Conservation (phyloP, 352 stramenopile genomes). For the Pythium grandisporangium region DNA sequence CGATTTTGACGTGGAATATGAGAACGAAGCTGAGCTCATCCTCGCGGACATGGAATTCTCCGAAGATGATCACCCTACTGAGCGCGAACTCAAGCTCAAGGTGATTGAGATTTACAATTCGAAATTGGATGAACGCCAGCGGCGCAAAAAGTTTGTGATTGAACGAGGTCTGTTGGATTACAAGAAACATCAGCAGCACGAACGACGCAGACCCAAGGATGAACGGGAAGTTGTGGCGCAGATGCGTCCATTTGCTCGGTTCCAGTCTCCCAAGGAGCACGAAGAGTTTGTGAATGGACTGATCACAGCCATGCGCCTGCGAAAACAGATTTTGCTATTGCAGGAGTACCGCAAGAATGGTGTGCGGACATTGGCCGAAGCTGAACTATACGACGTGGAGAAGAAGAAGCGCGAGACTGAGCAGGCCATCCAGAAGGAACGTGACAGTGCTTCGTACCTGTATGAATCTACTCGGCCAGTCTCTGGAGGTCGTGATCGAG, state of each 20-base stretch:
- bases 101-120: conserved; percentile 96
- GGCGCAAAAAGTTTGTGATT: conserved; percentile 88
- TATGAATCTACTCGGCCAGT: conserved; percentile 61
- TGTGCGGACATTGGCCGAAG: conserved; percentile 90
- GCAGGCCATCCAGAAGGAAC: conserved; percentile 81
- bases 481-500: conserved; percentile 49
- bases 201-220: conserved; percentile 88
- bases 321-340: conserved; percentile 94
- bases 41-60: conserved; percentile 94
- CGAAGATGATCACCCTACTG: conserved; percentile 84
- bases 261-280: conserved; percentile 91
- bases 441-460: conserved; percentile 80
- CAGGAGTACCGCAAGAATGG: conserved; percentile 95
- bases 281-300: conserved; percentile 90
- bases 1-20: conserved; percentile 97
- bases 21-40: conserved; percentile 96
- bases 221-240: conserved; percentile 93
- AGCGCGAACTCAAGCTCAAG: conserved; percentile 93
- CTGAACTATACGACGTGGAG: conserved; percentile 92
- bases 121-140: conserved; percentile 92
- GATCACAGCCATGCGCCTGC: conserved; percentile 84
- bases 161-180: conserved; percentile 90
- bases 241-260: conserved; percentile 93
- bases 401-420: conserved; percentile 91
- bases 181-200: conserved; percentile 88